Evolutionary conservation across 2,329 filamentous ascomycete genomes (phyloP), one percentile per base, ranked within the genome.

Genomic region (Fusarium sp.): DNA sequence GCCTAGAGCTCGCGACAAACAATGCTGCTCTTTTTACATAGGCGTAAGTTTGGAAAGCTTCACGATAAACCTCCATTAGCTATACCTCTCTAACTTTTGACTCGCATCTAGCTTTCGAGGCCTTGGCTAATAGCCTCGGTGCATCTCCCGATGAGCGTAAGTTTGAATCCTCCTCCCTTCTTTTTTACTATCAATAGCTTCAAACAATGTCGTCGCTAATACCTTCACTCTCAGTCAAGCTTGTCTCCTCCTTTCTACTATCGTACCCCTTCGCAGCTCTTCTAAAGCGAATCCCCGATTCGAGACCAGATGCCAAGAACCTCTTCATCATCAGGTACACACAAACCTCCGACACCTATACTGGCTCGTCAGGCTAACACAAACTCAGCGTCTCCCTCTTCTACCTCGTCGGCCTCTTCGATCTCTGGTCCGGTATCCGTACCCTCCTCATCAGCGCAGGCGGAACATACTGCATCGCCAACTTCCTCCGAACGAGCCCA

Each of bases 331-430:
- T 98, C 74, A 85, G 86, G 93, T 94, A 87, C 70, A 85, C 3
- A 31, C 29, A 11, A 34, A 45, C 20, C 35, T 4, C 29, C n/a
- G 11, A 34, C 27, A 9, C 6, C 22, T 22, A 31, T 22, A 24
- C n/a, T 5, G 29, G 6, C 45, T 8, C 35, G 40, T 11, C 22
- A 66, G 66, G 40, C 63, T 63, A 62, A 66, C 47, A 37, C 20
- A 45, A 22, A 24, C 52, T 18, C 34, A 94, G 92, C 31, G 90
- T 94, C 18, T 93, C 93, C 5, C 81, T 96, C 27, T 98, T 99
- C 86, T 98, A 98, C 82, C 89, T 99, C 9, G 88, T 99, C 65
- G 96, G 96, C 34, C 89, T 99, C 5, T 99, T 97, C 83, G 93
- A 97, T 80, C 89, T 99, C 57, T 98, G 96, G 95, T 87, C 85